Percentiles rank a stretch among this genome's conserved stretches.
phyloP scores from a whole-genome alignment of 2,329 filamentous ascomycete genomes.

The Microcyclosporella mali region DNA sequence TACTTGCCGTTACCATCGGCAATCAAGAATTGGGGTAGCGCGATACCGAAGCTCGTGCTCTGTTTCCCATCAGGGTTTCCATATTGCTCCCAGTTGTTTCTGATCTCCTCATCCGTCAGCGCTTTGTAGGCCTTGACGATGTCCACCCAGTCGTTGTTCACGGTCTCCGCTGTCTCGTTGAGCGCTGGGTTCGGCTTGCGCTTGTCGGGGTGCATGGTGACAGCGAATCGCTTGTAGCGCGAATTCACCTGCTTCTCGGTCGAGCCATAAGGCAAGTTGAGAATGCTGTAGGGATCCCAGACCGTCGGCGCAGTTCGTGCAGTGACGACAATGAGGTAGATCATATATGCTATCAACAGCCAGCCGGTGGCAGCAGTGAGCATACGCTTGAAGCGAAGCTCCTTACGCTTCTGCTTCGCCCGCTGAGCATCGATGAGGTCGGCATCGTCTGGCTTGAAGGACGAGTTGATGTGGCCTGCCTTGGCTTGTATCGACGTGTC shows the following conservation, averaged over 20 bases:
- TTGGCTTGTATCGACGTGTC: constrained; percentile 67
- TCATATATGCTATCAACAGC: constrained; percentile 79
- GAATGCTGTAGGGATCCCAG: constrained; percentile 95
- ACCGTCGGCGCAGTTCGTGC: constrained; percentile 66
- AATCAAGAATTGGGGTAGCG: constrained; percentile 85
- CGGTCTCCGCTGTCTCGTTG: constrained; percentile 78
- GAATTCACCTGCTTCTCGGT: constrained; percentile 88
- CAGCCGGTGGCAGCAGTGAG: constrained; percentile 72
- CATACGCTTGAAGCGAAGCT: constrained; percentile 79
- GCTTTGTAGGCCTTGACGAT: constrained; percentile 97
- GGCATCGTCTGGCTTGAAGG: constrained; percentile 74
- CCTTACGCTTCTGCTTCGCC: constrained; percentile 80
- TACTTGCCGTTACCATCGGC: constrained; percentile 94
- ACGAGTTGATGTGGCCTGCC: constrained; percentile 73
- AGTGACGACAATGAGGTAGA: constrained; percentile 80
- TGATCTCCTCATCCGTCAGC: constrained; percentile 91
- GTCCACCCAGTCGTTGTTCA: constrained; percentile 88
- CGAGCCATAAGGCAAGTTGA: constrained; percentile 75
- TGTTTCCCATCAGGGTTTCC: constrained; percentile 98
- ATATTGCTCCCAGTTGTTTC: constrained; percentile 94
- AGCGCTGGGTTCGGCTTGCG: constrained; percentile 72
- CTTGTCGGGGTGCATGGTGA: constrained; percentile 91
- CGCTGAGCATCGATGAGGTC: constrained; percentile 77
- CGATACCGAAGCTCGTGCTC: constrained; percentile 95
- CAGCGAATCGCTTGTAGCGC: constrained; percentile 78